A percentile compares a stretch with the other conserved stretches of the same genome.
These are phyloP conservation scores for Dendrobium officinale DNA, from an alignment of 106 monocot species.

Conservation along the genomic window DNA sequence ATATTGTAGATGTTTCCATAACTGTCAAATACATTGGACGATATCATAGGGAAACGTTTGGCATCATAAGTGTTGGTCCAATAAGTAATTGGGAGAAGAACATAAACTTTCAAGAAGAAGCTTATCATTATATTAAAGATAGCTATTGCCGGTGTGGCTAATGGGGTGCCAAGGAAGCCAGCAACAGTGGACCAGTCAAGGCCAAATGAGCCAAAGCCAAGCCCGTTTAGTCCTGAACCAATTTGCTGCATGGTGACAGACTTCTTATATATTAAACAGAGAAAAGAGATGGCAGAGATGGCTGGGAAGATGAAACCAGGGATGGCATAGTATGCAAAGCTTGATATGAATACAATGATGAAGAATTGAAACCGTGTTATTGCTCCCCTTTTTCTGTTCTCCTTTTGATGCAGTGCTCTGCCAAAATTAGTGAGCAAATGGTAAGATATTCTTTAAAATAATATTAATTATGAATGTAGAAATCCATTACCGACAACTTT, in stretches of 20 bases:
- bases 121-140: conserved; percentile 26
- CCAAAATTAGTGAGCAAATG: not conserved
- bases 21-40: conserved; percentile 19
- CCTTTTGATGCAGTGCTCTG: conserved; percentile 56
- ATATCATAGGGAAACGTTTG: conserved; percentile 37
- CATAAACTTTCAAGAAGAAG: conserved; percentile 22
- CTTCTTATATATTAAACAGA: conserved; percentile 44
- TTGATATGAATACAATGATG: conserved; percentile 19
- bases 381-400: conserved; percentile 28
- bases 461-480: too few species aligned
- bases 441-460: not conserved
- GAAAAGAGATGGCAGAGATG: conserved; percentile 30
- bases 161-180: conserved; percentile 30
- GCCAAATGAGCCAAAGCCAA: conserved; percentile 26
- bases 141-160: conserved; percentile 28
- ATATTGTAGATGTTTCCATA: conserved; percentile 28
- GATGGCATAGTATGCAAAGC: conserved; percentile 52
- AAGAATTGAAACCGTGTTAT: conserved; percentile 46
- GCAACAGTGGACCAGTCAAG: conserved; percentile 31
- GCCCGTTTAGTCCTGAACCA: conserved; percentile 38
- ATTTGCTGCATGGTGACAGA: conserved; percentile 55
- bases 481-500: too few species aligned
- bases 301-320: conserved; percentile 46
- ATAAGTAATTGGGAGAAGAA: conserved; percentile 19
- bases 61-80: conserved; percentile 25